Evolutionary conservation across 768 basidiomycete genomes (phyloP), one percentile per base, ranked within the genome.

Genomic region (Gyrodon lividus): DNA sequence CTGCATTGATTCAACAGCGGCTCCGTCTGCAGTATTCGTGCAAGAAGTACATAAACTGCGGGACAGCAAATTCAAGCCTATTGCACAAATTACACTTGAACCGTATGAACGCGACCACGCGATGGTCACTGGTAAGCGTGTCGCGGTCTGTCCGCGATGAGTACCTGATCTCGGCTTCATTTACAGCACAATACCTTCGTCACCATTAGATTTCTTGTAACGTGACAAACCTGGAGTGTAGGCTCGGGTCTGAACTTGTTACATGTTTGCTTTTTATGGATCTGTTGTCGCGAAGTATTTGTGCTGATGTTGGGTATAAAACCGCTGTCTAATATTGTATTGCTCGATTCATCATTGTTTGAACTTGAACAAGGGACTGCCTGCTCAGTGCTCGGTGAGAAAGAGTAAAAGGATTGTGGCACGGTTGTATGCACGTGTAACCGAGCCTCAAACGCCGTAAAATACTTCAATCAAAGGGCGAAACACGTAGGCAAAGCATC

Each of bases 1-100:
- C 63, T 99, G 97, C 77, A 89, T 99, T 69, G 97, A 99, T 72
- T 98, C 93, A 38, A 98, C 95, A n/a, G 81, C 81, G 3, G 83
- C 92, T 2, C 84, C 97, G 9, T 91, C 92, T 56, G 85, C 84
- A 22, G 87, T 98, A 42, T 99, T 98, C 62, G 87, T 92, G 2
- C 72, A 78, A 33, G 92, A 98, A 72, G 89, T 98, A 37, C 82
- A 92, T 67, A 80, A 74, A 56, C 76, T 98, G 63, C 84, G 87
- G 68, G 77, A 79, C 42, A 78, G 76, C 64, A 86, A 83, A 60
- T 86, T 99, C 74, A 98, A 94, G 76, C 94, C 97, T 13, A 76
- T 94, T 43, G 94, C 98, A 67, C 96, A 98, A 75, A 84, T 98
- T 2, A 97, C 96, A 4, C 74, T 99, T 34, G 97, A 98, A 72